These are phyloP conservation scores for Candida glucosophila DNA, from an alignment of 1,139 yeast species.

Conservation along the genomic window DNA sequence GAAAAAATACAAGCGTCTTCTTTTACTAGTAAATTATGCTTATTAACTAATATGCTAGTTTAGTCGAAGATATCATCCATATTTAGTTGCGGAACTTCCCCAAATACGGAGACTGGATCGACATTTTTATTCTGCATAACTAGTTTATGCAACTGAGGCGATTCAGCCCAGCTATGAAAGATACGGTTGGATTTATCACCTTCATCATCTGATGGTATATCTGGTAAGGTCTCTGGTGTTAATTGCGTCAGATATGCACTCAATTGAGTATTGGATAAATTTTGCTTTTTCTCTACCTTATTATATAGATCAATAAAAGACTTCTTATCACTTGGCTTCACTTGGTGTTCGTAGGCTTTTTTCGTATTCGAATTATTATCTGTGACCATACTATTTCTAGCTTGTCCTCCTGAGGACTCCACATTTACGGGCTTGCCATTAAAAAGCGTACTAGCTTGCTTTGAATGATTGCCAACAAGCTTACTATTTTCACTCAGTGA, in stretches of 20 bases:
- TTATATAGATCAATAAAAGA: constrained; percentile 2
- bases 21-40: constrained; percentile 1
- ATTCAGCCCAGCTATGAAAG: constrained; percentile 64
- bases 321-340: constrained; percentile 4
- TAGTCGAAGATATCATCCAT: constrained; percentile 62
- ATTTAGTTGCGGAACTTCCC: constrained; percentile 62
- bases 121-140: constrained; percentile 50
- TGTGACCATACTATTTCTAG: not conserved
- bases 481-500: no score
- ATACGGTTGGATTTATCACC: constrained; percentile 34
- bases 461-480: no score
- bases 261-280: not conserved
- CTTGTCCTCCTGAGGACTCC: not conserved
- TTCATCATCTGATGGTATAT: constrained; percentile 49
- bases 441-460: no score
- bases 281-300: constrained; percentile 2
- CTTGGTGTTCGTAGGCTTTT: constrained; percentile 3
- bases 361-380: not conserved
- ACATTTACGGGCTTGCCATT: not conserved
- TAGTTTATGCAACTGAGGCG: constrained; percentile 48
- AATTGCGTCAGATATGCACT: constrained; percentile 2
- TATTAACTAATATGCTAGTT: no score
- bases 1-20: constrained; percentile 1
- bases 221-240: constrained; percentile 28
- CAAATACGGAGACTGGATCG: constrained; percentile 72